Evolutionary conservation across 2,329 filamentous ascomycete genomes (phyloP).

Genomic region (Pseudogymnoascus sp.): DNA sequence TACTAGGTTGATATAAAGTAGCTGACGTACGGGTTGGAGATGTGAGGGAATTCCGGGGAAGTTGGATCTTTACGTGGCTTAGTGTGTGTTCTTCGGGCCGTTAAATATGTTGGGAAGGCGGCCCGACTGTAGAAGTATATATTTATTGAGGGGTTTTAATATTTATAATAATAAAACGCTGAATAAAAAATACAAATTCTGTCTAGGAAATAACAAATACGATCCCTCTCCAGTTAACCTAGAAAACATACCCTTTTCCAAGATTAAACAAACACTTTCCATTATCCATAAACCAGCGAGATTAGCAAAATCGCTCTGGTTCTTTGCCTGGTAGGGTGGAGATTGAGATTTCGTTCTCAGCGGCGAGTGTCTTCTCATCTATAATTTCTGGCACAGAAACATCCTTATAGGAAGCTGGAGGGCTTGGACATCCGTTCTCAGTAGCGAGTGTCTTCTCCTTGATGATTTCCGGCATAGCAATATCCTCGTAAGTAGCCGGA

Average conservation of each 20-base stretch:
- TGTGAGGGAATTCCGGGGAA: neutral
- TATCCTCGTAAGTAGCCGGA: too few species aligned
- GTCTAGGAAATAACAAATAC: neutral
- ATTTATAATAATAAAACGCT: neutral
- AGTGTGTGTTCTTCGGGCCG: neutral
- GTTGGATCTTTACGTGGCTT: neutral
- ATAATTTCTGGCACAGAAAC: neutral
- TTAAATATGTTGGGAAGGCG: neutral
- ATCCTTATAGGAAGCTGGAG: neutral
- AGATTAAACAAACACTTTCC: neutral
- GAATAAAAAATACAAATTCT: neutral
- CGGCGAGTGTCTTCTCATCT: neutral
- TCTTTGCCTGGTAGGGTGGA: neutral
- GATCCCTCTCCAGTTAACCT: neutral
- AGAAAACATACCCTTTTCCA: neutral
- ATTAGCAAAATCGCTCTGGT: neutral
- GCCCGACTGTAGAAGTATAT: neutral
- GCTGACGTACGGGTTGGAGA: neutral
- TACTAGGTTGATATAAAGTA: neutral
- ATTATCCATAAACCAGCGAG: neutral
- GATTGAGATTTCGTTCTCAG: neutral
- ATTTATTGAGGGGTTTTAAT: neutral
- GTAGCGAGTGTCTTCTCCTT: too few species aligned
- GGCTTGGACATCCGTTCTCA: too few species aligned
- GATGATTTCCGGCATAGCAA: too few species aligned